Conservation (phyloP, 208 protist genomes). For the Blastocrithidia nonstop region DNA sequence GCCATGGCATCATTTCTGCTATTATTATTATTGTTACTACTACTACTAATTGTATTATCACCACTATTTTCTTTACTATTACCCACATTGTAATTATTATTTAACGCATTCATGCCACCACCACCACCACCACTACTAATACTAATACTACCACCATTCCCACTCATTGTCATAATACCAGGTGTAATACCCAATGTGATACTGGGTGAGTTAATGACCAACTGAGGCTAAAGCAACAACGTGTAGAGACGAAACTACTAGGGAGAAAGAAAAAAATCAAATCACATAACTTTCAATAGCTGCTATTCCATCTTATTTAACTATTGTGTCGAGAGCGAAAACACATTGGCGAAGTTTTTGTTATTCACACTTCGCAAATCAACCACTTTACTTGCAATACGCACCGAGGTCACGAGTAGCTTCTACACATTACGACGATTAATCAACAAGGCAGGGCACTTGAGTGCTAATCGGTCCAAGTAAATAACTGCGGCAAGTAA, state of each 20-base stretch:
- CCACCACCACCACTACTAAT: too few relatives aligned
- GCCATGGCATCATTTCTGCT: not conserved
- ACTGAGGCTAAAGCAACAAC: slow-evolving; percentile 18
- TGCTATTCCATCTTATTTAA: slow-evolving; percentile 64
- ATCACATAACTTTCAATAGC: slow-evolving; percentile 51
- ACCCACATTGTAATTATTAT: too few relatives aligned
- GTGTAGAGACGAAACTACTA: slow-evolving; percentile 63
- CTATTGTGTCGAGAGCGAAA: slow-evolving; percentile 33
- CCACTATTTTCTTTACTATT: too few relatives aligned
- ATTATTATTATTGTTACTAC: slow-evolving; percentile 9
- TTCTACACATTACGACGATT: slow-evolving; percentile 45
- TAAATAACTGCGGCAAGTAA: slow-evolving; percentile 66
- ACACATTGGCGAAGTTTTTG: slow-evolving; percentile 65
- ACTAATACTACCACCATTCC: slow-evolving; percentile 1
- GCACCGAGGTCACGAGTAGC: slow-evolving; percentile 57
- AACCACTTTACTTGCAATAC: slow-evolving; percentile 69
- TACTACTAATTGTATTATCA: too few relatives aligned
- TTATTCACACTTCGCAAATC: slow-evolving; percentile 81
- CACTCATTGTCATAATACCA: not conserved
- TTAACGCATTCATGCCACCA: too few relatives aligned
- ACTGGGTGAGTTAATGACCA: too few relatives aligned
- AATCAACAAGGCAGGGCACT: slow-evolving; percentile 33
- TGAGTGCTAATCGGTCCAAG: slow-evolving; percentile 57
- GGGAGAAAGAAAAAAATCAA: slow-evolving; percentile 60
- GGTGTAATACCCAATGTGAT: too few relatives aligned